Conservation (phyloP, 2,329 filamentous ascomycete species). For the Fusarium circinatum region DNA sequence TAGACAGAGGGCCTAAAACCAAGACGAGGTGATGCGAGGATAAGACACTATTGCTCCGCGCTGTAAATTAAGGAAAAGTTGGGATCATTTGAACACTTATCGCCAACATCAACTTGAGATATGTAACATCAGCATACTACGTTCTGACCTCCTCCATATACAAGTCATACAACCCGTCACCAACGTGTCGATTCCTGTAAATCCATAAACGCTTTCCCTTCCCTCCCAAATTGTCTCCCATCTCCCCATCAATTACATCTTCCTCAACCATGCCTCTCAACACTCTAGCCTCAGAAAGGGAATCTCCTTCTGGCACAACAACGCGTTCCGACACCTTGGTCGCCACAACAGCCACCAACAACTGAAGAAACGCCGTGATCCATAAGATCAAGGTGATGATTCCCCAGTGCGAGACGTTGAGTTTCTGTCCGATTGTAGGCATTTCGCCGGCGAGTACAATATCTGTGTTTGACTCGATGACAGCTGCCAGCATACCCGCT, state of each 20-base stretch:
- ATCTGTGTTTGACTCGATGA: neutral
- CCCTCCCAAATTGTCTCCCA: neutral
- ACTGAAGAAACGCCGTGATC: neutral
- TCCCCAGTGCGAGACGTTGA: neutral
- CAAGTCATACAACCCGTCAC: neutral
- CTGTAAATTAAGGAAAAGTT: too few relatives aligned
- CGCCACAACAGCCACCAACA: neutral
- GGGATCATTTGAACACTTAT: neutral
- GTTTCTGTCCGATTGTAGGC: neutral
- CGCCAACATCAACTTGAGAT: fast-evolving
- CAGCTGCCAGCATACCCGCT: neutral
- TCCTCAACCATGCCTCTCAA: neutral
- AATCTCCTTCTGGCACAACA: neutral
- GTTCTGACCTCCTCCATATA: neutral
- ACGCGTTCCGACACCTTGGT: neutral
- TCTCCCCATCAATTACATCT: neutral
- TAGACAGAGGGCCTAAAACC: too few relatives aligned
- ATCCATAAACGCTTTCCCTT: neutral
- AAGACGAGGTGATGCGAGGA: too few relatives aligned
- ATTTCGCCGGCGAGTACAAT: neutral
- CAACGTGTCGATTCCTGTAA: neutral
- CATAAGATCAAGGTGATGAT: neutral
- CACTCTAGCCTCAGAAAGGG: neutral
- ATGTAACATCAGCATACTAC: fast-evolving
- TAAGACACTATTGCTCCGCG: too few relatives aligned